Percentiles rank a stretch among this genome's conserved stretches.
Evolutionary conservation across 257 asterid species (phyloP).

Genomic region (Plantago ovata): DNA sequence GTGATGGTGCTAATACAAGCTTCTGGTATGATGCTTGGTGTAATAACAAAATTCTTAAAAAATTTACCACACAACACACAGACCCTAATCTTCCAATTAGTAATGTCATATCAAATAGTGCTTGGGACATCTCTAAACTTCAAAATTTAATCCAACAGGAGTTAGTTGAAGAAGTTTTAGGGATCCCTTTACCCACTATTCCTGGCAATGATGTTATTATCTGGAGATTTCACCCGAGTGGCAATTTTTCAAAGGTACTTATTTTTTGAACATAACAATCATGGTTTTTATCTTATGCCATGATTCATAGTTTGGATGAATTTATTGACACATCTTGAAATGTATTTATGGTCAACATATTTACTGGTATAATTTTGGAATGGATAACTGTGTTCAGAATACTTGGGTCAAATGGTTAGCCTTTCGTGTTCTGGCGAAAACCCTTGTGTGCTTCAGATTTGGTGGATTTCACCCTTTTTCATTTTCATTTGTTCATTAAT

Average conservation of each 20-base stretch:
- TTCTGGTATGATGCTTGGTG: too few species aligned
- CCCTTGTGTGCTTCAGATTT: slow-evolving; percentile 3
- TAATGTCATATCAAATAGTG: too few species aligned
- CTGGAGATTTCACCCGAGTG: too few species aligned
- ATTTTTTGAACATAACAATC: slow-evolving; percentile 8
- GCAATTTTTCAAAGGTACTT: slow-evolving; percentile 85
- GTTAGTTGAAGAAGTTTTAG: too few species aligned
- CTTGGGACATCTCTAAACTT: too few species aligned
- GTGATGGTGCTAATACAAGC: too few species aligned
- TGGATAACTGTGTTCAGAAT: neutral
- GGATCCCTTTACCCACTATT: too few species aligned
- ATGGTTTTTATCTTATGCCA: slow-evolving; percentile 1
- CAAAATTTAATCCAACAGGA: too few species aligned
- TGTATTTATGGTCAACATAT: neutral
- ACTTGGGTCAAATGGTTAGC: neutral
- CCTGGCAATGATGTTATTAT: too few species aligned
- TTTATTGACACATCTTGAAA: neutral
- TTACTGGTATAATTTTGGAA: neutral
- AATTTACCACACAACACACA: too few species aligned
- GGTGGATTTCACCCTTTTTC: neutral
- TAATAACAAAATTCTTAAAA: too few species aligned
- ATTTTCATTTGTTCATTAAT: slow-evolving; percentile 9
- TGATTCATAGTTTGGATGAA: neutral
- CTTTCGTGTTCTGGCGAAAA: slow-evolving; percentile 6
- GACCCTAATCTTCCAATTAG: too few species aligned